phyloP scores from a whole-genome alignment of 73 alveolate species.

The Paraurostyla sp. region DNA sequence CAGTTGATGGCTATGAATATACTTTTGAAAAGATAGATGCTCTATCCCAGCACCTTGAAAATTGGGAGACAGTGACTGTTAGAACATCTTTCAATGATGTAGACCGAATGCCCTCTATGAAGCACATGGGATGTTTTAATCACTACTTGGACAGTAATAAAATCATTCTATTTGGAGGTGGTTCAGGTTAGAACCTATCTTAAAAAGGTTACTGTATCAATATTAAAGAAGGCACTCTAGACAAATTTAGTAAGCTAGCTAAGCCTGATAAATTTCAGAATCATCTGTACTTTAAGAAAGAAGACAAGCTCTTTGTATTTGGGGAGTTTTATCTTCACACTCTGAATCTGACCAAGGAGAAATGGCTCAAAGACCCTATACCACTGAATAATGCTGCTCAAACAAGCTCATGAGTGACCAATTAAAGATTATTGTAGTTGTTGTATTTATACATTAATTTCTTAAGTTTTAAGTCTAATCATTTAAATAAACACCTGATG shows the following conservation, averaged over 20 bases:
- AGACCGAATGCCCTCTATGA: slow-evolving; percentile 46
- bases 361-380: slow-evolving; percentile 55
- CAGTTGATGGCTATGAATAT: slow-evolving; percentile 21
- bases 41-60: not conserved
- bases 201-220: slow-evolving; percentile 11
- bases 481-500: too few species aligned
- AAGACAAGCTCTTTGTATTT: slow-evolving; percentile 8
- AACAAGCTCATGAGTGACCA: too few species aligned
- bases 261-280: slow-evolving; percentile 32
- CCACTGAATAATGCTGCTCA: slow-evolving; percentile 18
- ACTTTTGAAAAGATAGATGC: slow-evolving; percentile 50
- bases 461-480: too few species aligned
- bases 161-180: slow-evolving; percentile 40
- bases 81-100: slow-evolving; percentile 16
- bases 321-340: slow-evolving; percentile 49
- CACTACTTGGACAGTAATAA: slow-evolving; percentile 6
- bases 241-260: not conserved
- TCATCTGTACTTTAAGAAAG: not conserved
- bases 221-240: not conserved
- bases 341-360: slow-evolving; percentile 6
- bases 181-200: not conserved
- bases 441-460: too few species aligned
- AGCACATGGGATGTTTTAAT: slow-evolving; percentile 58
- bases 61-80: slow-evolving; percentile 50
- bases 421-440: too few species aligned